Conservation (phyloP, 2,329 filamentous ascomycete genomes). For the Trichoderma koningii region DNA sequence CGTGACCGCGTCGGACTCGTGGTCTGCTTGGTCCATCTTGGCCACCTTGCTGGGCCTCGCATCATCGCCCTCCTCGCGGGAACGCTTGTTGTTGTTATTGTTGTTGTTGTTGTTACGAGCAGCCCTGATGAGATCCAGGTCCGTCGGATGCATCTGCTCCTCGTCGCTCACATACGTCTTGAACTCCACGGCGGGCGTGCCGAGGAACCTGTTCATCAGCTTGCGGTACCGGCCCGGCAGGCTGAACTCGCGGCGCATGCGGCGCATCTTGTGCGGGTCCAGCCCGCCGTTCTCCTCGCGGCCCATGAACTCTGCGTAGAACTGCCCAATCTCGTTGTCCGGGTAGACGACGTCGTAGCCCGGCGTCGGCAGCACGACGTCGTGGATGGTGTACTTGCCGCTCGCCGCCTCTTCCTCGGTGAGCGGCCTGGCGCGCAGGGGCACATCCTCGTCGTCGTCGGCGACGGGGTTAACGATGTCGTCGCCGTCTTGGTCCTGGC, state of each 20-base stretch:
- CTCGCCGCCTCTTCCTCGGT: slow-evolving; percentile 75
- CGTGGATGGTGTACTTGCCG: slow-evolving; percentile 78
- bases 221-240: slow-evolving; percentile 88
- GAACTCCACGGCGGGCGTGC: slow-evolving; percentile 66
- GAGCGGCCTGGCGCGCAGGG: slow-evolving; percentile 67
- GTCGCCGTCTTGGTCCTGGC: slow-evolving; percentile 63
- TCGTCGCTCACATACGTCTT: slow-evolving; percentile 68
- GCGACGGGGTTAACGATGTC: slow-evolving; percentile 46
- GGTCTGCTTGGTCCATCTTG: slow-evolving; percentile 19
- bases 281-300: slow-evolving; percentile 74
- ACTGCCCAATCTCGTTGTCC: slow-evolving; percentile 76
- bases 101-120: not conserved
- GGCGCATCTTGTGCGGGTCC: slow-evolving; percentile 83
- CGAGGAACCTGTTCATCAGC: slow-evolving; percentile 71
- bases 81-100: slow-evolving; percentile 27
- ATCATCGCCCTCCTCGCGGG: slow-evolving; percentile 27
- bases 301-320: slow-evolving; percentile 85
- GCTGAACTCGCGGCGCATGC: slow-evolving; percentile 82
- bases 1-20: not conserved
- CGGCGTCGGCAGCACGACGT: slow-evolving; percentile 88
- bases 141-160: slow-evolving; percentile 87
- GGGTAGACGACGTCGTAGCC: slow-evolving; percentile 91
- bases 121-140: slow-evolving; percentile 68
- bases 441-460: slow-evolving; percentile 47
- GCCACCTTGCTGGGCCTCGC: slow-evolving; percentile 31